Conservation (phyloP, 2,329 filamentous ascomycete genomes). For the Hirsutella thompsonii region DNA sequence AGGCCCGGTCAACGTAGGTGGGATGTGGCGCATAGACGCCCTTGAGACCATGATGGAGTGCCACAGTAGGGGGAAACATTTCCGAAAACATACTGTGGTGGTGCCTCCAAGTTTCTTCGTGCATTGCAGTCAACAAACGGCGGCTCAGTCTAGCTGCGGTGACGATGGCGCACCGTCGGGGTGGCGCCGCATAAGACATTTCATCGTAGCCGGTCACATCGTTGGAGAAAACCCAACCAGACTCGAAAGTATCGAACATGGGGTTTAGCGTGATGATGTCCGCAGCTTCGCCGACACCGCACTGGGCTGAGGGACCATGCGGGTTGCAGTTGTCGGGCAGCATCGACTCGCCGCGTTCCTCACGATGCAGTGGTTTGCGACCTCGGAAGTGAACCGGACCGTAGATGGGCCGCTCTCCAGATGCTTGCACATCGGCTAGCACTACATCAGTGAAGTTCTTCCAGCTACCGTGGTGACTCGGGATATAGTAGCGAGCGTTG, state of each 20-base stretch:
- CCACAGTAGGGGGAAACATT: conserved; percentile 63
- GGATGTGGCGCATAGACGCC: conserved; percentile 73
- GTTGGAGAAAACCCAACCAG: conserved; percentile 59
- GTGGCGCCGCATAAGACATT: conserved; percentile 27
- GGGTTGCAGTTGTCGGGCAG: conserved; percentile 42
- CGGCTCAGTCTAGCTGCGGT: conserved; percentile 57
- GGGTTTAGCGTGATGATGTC: conserved; percentile 70
- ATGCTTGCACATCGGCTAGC: conserved; percentile 37
- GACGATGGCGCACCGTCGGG: conserved; percentile 58
- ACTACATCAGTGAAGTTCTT: conserved; percentile 58
- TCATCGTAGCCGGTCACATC: conserved; percentile 58
- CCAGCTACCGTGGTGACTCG: conserved; percentile 55
- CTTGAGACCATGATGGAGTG: conserved; percentile 66
- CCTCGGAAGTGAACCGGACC: conserved; percentile 48
- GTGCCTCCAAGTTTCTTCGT: conserved; percentile 55
- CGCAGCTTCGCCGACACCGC: conserved; percentile 58
- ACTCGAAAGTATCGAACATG: conserved; percentile 57
- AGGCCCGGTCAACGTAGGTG: conserved; percentile 64
- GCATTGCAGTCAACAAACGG: conserved; percentile 57
- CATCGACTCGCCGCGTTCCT: conserved; percentile 37
- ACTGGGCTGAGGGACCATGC: conserved; percentile 36
- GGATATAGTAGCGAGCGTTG: conserved; percentile 65
- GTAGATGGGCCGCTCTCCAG: conserved; percentile 47
- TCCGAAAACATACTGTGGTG: conserved; percentile 66
- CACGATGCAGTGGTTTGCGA: conserved; percentile 31